Percentiles rank a stretch among this genome's conserved stretches.
These are phyloP conservation scores for Sporothrix brunneoviolacea DNA, from an alignment of 2,329 filamentous ascomycete genomes.

Conservation along the genomic window DNA sequence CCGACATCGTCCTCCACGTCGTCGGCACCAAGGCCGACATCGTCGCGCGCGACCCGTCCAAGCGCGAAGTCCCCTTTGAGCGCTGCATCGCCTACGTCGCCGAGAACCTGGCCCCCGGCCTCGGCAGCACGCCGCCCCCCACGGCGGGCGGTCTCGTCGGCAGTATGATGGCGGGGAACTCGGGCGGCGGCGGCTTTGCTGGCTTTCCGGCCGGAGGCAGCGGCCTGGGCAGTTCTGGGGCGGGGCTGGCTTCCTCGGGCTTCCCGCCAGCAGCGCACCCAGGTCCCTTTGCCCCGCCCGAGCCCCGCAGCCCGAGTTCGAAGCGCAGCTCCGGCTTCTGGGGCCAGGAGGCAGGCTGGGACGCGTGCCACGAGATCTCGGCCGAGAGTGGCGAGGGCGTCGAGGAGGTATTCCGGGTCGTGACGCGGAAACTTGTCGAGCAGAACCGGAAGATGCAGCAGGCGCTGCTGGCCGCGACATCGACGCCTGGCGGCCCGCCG, in stretches of 20 bases:
- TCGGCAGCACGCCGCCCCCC: conserved; percentile 60
- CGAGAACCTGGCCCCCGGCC: conserved; percentile 73
- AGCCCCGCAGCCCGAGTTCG: conserved; percentile 54
- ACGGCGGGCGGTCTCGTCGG: conserved; percentile 36
- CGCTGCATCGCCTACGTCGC: conserved; percentile 93
- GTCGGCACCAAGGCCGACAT: conserved; percentile 92
- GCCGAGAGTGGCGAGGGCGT: conserved; percentile 93
- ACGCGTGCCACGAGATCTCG: conserved; percentile 94
- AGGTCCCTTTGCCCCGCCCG: conserved; percentile 23
- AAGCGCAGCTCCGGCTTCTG: conserved; percentile 72
- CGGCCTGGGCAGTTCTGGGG: background rate
- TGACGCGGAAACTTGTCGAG: conserved; percentile 56
- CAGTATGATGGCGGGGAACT: conserved; percentile 15
- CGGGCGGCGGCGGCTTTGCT: background rate
- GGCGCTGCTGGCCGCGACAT: conserved; percentile 49
- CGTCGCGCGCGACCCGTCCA: conserved; percentile 72
- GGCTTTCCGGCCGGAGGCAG: background rate
- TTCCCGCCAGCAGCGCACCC: conserved; percentile 17
- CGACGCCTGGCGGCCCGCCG: conserved; percentile 36
- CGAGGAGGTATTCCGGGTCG: conserved; percentile 84
- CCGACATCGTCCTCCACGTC: conserved; percentile 83
- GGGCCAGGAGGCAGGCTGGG: conserved; percentile 91
- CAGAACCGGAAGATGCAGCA: conserved; percentile 58
- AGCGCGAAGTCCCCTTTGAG: conserved; percentile 85
- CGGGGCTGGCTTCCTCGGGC: conserved; percentile 16